Evolutionary conservation across 2,329 filamentous ascomycete genomes (phyloP).

Genomic region (Neonectria faginata): DNA sequence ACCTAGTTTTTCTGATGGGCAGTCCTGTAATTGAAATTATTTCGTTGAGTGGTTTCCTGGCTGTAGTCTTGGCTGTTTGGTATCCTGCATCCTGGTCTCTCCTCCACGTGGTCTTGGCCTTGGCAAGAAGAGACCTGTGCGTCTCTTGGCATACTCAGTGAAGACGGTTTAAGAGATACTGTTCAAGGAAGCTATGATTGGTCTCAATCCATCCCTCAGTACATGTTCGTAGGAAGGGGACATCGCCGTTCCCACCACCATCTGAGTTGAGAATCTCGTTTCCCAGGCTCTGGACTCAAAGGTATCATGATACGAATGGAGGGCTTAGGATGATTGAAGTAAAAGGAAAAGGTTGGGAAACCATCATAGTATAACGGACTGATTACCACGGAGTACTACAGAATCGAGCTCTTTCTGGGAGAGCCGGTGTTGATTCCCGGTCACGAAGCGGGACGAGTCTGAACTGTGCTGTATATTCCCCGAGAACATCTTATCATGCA

Average conservation of each 20-base stretch:
- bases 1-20: not conserved
- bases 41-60: constrained; percentile 1
- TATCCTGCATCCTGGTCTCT: not conserved
- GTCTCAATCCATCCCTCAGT: not conserved
- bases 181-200: not conserved
- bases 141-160: constrained; percentile 9
- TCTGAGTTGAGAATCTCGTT: not conserved
- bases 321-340: not conserved
- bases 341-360: not conserved
- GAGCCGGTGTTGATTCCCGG: no score
- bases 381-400: not conserved
- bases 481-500: not conserved
- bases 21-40: constrained; percentile 19
- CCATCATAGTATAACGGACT: not conserved
- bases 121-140: constrained; percentile 3
- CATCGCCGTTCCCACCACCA: not conserved
- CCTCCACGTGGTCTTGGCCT: constrained; percentile 14
- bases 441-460: not conserved
- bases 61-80: constrained; percentile 9
- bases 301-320: not conserved
- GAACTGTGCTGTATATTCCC: not conserved
- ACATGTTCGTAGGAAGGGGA: no score
- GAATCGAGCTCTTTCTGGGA: not conserved
- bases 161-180: not conserved
- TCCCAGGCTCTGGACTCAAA: not conserved